A percentile compares a stretch with the other conserved stretches of the same genome.
Evolutionary conservation across 768 basidiomycete species (phyloP).

Genomic region (Lactifluus piperatus): DNA sequence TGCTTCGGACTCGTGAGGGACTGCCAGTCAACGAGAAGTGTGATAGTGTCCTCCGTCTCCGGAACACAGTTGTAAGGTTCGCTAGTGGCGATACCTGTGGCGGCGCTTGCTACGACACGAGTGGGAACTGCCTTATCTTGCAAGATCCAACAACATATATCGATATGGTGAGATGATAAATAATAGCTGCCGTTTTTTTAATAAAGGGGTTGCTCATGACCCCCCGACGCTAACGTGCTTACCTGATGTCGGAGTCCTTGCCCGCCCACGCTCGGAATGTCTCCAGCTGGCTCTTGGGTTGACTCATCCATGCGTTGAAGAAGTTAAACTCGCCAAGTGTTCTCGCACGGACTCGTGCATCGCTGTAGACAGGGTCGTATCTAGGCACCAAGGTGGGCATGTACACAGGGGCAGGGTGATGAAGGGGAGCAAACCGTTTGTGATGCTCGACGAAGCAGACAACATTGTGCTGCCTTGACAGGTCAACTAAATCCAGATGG

Average conservation of each 20-base stretch:
- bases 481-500: constrained; percentile 67
- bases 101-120: constrained; percentile 84
- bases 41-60: constrained; percentile 91
- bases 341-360: constrained; percentile 71
- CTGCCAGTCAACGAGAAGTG: constrained; percentile 91
- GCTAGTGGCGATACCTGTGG: constrained; percentile 83
- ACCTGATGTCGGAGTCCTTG: constrained; percentile 89
- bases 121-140: constrained; percentile 69
- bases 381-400: constrained; percentile 26
- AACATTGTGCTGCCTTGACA: constrained; percentile 71
- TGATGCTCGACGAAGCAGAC: constrained; percentile 94
- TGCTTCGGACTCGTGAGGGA: constrained; percentile 66
- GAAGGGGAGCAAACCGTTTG: constrained; percentile 47
- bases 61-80: constrained; percentile 83
- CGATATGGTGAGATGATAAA: constrained; percentile 91
- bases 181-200: constrained; percentile 55
- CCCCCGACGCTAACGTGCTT: not conserved
- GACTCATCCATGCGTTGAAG: constrained; percentile 96
- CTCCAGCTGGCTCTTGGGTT: constrained; percentile 90
- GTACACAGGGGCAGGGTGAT: not conserved
- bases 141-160: constrained; percentile 80
- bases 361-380: constrained; percentile 88
- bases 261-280: constrained; percentile 96
- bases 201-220: not conserved
- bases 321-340: constrained; percentile 88